phyloP scores from a whole-genome alignment of 2,329 filamentous ascomycete genomes.

The Fulvia fulva region DNA sequence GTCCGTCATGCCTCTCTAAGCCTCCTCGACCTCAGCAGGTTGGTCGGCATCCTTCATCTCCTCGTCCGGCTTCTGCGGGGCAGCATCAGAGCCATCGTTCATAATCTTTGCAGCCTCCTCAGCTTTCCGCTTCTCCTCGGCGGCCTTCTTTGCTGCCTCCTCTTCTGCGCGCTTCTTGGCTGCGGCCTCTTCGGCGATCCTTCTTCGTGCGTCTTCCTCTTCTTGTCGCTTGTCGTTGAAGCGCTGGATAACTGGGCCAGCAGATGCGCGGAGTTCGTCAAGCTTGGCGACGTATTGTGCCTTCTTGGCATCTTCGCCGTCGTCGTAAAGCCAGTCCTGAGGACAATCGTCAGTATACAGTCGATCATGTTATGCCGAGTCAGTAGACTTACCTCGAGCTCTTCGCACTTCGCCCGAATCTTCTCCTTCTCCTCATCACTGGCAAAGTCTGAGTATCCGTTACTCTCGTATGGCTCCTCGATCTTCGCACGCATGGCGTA shows the following conservation, averaged over 20 bases:
- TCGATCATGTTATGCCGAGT: neutral
- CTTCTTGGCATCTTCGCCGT: conserved; percentile 92
- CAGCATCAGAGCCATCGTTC: conserved; percentile 31
- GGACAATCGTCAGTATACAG: conserved; percentile 7
- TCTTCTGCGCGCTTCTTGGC: conserved; percentile 61
- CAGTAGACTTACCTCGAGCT: conserved; percentile 68
- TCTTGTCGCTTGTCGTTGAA: conserved; percentile 92
- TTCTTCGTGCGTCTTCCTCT: conserved; percentile 69
- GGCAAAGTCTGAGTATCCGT: conserved; percentile 65
- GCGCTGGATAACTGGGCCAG: conserved; percentile 86
- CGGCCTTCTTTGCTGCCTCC: conserved; percentile 74
- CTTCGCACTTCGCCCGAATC: conserved; percentile 76
- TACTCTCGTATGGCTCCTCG: conserved; percentile 68
- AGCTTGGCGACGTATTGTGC: conserved; percentile 91
- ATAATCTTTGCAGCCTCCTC: conserved; percentile 40
- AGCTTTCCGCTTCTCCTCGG: conserved; percentile 60
- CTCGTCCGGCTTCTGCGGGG: conserved; percentile 39
- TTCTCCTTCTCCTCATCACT: conserved; percentile 89
- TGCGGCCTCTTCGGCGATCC: conserved; percentile 61
- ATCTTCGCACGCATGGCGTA: conserved; percentile 96
- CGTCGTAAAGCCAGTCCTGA: conserved; percentile 97
- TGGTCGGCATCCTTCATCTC: conserved; percentile 58
- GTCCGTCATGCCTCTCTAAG: conserved; percentile 5
- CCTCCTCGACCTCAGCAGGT: conserved; percentile 29
- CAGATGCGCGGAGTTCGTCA: conserved; percentile 87